phyloP scores from a whole-genome alignment of 2,329 filamentous ascomycete species.

The Aspergillus thermomutatus region DNA sequence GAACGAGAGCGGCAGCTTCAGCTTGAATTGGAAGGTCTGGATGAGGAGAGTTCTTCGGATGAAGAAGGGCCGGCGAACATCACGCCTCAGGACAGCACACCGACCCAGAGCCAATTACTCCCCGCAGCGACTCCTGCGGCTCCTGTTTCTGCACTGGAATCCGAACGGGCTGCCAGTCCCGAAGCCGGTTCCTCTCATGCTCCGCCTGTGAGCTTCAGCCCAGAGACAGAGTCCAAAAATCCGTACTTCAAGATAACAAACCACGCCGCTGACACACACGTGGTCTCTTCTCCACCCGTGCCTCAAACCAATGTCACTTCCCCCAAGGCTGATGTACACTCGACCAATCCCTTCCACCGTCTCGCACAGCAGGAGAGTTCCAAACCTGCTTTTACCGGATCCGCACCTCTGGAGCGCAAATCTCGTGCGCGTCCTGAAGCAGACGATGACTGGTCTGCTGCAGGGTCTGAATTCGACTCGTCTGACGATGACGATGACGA shows the following conservation, averaged over 20 bases:
- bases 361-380: conserved; percentile 61
- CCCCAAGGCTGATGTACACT: conserved; percentile 53
- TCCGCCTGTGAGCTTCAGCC: conserved; percentile 52
- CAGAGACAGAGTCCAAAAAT: conserved; percentile 80
- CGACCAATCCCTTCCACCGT: conserved; percentile 96
- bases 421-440: conserved; percentile 60
- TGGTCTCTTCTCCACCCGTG: conserved; percentile 44
- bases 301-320: conserved; percentile 38
- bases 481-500: conserved; percentile 72
- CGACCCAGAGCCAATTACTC: conserved; percentile 55
- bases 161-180: conserved; percentile 52
- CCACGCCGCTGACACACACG: conserved; percentile 58
- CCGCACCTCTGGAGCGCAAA: conserved; percentile 45
- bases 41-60: conserved; percentile 73
- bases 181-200: conserved; percentile 47
- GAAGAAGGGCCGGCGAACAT: conserved; percentile 74
- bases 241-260: conserved; percentile 91
- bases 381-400: conserved; percentile 50
- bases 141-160: conserved; percentile 34
- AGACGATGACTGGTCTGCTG: conserved; percentile 74
- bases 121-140: conserved; percentile 32
- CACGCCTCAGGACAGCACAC: conserved; percentile 59
- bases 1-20: conserved; percentile 88
- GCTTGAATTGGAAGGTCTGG: conserved; percentile 75
- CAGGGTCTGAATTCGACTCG: conserved; percentile 73